phyloP scores from a whole-genome alignment of 768 basidiomycete genomes.

The Agrocybe pediades region DNA sequence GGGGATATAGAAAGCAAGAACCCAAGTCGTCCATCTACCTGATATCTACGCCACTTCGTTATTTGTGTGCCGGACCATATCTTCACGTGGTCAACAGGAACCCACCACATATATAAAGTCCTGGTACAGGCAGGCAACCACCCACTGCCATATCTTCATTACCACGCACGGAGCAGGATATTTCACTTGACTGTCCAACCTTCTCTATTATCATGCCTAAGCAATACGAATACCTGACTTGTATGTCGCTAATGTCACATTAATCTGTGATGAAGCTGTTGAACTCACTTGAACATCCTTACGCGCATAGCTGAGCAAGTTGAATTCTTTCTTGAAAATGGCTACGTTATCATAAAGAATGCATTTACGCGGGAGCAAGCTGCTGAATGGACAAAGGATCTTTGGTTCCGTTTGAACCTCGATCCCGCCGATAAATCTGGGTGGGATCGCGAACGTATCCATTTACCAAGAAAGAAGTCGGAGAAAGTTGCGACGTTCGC shows the following conservation, averaged over 20 bases:
- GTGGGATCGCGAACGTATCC: slow-evolving; percentile 53
- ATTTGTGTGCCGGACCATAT: neutral
- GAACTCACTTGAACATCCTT: neutral
- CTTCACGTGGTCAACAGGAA: slow-evolving; percentile 1
- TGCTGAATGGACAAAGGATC: slow-evolving; percentile 46
- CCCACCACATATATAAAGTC: neutral
- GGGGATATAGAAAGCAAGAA: too few relatives aligned
- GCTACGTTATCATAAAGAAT: slow-evolving; percentile 52
- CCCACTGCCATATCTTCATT: neutral
- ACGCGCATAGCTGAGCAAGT: slow-evolving; percentile 43
- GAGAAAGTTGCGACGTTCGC: slow-evolving; percentile 50
- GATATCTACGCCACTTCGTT: too few relatives aligned
- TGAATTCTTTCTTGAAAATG: slow-evolving; percentile 55
- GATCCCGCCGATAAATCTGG: slow-evolving; percentile 55
- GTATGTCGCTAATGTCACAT: slow-evolving; percentile 24
- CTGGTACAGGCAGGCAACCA: neutral
- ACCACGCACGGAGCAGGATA: neutral
- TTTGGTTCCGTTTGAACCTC: slow-evolving; percentile 54
- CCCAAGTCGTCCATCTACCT: too few relatives aligned
- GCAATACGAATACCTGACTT: slow-evolving; percentile 39
- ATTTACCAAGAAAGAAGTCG: slow-evolving; percentile 55
- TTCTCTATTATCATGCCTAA: slow-evolving; percentile 24
- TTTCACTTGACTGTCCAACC: neutral
- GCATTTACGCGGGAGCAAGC: slow-evolving; percentile 57
- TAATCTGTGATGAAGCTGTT: neutral